phyloP scores from a whole-genome alignment of 345 rosid species.

The Lumnitzera racemosa region DNA sequence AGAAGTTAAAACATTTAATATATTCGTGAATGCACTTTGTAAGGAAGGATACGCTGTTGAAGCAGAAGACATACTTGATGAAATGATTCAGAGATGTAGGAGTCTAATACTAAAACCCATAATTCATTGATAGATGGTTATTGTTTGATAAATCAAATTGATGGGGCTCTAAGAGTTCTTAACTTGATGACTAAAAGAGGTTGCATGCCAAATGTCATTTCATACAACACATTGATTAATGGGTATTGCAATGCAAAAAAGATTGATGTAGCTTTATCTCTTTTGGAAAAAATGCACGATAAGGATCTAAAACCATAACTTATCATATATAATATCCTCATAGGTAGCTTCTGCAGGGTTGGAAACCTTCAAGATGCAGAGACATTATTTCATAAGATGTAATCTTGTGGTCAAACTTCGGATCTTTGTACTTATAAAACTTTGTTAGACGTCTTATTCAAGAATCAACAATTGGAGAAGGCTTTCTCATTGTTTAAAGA shows the following conservation, averaged over 20 bases:
- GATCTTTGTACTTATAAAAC: neutral
- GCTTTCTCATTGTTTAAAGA: neutral
- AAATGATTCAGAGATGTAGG: neutral
- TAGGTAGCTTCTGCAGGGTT: slow-evolving; percentile 2
- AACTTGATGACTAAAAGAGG: neutral
- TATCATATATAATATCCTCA: neutral
- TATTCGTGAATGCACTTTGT: neutral
- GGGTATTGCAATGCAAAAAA: neutral
- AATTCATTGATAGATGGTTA: neutral
- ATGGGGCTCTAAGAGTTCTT: neutral
- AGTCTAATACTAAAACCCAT: neutral
- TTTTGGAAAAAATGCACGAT: slow-evolving; percentile 7
- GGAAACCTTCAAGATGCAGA: neutral
- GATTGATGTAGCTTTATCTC: slow-evolving; percentile 2
- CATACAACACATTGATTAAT: neutral
- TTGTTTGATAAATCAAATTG: neutral
- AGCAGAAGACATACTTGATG: neutral
- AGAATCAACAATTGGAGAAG: neutral
- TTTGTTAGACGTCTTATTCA: neutral
- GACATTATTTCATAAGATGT: neutral
- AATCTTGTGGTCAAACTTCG: neutral
- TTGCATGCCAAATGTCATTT: neutral
- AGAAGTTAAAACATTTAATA: neutral
- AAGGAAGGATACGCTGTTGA: neutral
- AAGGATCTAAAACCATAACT: slow-evolving; percentile 2